These are phyloP conservation scores for Penicillium alfredii DNA, from an alignment of 495 filamentous ascomycete species.

Conservation along the genomic window DNA sequence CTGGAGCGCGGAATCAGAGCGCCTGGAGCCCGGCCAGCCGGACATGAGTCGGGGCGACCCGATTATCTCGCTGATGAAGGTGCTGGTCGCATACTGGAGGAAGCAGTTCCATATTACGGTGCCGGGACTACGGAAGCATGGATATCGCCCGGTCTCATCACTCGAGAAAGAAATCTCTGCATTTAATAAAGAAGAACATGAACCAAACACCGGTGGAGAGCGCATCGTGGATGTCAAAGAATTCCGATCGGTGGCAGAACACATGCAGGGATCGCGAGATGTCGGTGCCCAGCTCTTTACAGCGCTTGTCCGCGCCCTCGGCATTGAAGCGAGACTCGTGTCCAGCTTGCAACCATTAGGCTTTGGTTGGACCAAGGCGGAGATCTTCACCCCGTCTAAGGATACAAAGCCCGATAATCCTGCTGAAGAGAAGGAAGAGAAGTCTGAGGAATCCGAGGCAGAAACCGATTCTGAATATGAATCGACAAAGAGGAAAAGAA, in stretches of 20 bases:
- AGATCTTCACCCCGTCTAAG: constrained; percentile 49
- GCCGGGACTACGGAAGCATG: constrained; percentile 80
- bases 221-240: constrained; percentile 56
- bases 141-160: constrained; percentile 67
- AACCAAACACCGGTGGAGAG: constrained; percentile 67
- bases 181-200: constrained; percentile 56
- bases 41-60: constrained; percentile 80
- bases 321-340: constrained; percentile 73
- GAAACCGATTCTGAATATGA: constrained; percentile 11
- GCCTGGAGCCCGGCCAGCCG: constrained; percentile 60
- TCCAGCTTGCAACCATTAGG: constrained; percentile 81
- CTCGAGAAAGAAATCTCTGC: constrained; percentile 59
- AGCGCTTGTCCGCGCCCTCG: constrained; percentile 75
- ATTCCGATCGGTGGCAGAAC: constrained; percentile 62
- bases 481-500: constrained; percentile 13
- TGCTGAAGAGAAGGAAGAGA: constrained; percentile 12
- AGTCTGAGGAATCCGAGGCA: constrained; percentile 10
- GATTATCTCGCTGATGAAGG: constrained; percentile 68
- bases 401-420: constrained; percentile 22
- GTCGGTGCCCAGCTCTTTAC: constrained; percentile 88
- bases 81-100: constrained; percentile 78
- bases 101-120: constrained; percentile 72
- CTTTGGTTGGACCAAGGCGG: constrained; percentile 84
- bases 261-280: constrained; percentile 78
- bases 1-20: constrained; percentile 65